Percentiles rank a stretch among this genome's conserved stretches.
Evolutionary conservation across 169 alveolate genomes (phyloP).

Genomic region (Prorocentrum cordatum): DNA sequence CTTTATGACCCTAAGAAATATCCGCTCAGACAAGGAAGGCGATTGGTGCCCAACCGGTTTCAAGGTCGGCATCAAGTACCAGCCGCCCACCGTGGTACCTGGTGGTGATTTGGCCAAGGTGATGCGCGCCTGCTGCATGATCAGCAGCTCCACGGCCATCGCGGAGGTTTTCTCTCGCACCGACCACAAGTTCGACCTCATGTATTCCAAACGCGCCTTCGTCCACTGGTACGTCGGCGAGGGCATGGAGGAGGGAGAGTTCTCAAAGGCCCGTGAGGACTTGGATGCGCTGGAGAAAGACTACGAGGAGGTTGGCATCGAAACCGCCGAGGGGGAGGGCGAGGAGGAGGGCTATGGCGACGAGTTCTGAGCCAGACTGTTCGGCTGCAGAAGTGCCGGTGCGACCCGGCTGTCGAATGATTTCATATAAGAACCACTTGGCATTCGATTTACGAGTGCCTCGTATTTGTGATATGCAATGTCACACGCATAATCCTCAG

Average conservation of each 20-base stretch:
- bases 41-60: too few species aligned
- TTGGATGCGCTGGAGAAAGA: slow-evolving; percentile 95
- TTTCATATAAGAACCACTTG: slow-evolving; percentile 79
- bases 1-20: too few species aligned
- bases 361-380: too few species aligned
- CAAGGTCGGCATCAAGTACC: too few species aligned
- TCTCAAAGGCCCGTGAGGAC: slow-evolving; percentile 98
- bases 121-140: too few species aligned
- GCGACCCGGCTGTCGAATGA: slow-evolving; percentile 84
- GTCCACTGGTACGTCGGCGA: slow-evolving; percentile 99
- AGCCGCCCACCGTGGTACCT: too few species aligned
- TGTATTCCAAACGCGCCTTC: slow-evolving; percentile 95
- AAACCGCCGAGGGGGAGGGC: too few species aligned
- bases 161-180: slow-evolving; percentile 91
- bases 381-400: slow-evolving; percentile 93
- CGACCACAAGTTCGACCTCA: slow-evolving; percentile 92
- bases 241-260: slow-evolving; percentile 99
- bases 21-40: too few species aligned
- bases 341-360: too few species aligned
- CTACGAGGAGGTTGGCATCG: too few species aligned
- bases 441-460: slow-evolving; percentile 53
- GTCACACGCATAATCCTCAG: not conserved
- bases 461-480: not conserved
- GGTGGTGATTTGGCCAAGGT: too few species aligned
- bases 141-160: too few species aligned